phyloP scores from a whole-genome alignment of 257 asterid genomes.

The Solanum sparsipilum region DNA sequence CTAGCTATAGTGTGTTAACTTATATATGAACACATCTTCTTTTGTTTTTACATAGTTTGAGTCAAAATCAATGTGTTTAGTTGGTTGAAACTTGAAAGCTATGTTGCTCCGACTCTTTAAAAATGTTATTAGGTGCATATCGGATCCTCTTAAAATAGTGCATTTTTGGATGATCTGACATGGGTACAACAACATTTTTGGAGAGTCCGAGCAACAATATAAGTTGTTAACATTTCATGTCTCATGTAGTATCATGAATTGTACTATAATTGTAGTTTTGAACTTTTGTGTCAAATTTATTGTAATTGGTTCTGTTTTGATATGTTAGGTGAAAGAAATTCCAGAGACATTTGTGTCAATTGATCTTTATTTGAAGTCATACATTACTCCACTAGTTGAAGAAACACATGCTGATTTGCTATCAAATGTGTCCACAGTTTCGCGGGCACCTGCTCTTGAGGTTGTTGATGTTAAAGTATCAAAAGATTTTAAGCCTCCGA shows the following conservation, averaged over 20 bases:
- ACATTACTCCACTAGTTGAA: constrained; percentile 26
- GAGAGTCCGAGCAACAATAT: accelerated
- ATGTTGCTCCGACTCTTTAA: background rate
- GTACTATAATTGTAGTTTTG: background rate
- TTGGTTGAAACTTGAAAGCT: background rate
- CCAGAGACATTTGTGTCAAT: constrained; percentile 21
- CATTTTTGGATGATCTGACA: background rate
- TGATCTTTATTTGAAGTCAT: constrained; percentile 22
- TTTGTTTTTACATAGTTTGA: background rate
- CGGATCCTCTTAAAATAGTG: background rate
- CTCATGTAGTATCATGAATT: background rate
- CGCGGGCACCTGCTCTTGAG: constrained; percentile 14
- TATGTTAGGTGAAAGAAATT: constrained; percentile 20
- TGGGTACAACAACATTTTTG: background rate
- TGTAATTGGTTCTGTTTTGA: background rate
- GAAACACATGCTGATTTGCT: constrained; percentile 48
- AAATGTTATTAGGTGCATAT: background rate
- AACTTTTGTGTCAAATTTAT: background rate
- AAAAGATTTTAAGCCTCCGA: background rate
- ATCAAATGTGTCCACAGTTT: constrained; percentile 16
- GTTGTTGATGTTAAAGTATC: background rate
- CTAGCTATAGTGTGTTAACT: background rate
- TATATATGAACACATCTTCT: background rate
- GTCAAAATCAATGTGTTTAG: background rate
- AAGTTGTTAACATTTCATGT: background rate